Percentiles rank a stretch among this genome's conserved stretches.
These are phyloP conservation scores for Gossypium schwendimanii DNA, from an alignment of 441 rosid species.

Conservation along the genomic window DNA sequence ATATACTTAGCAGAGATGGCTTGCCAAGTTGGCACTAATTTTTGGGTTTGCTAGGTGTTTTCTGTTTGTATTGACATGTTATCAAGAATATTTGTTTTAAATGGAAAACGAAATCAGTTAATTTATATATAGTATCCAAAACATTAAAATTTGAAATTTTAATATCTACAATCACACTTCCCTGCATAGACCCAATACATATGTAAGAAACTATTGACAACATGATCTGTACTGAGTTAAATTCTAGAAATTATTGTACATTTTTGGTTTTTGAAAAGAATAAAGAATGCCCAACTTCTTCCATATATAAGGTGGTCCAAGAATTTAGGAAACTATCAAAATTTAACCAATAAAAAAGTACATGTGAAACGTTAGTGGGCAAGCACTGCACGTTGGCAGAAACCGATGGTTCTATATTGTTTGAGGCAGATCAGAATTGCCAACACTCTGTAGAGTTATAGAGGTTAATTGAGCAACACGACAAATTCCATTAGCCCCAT, in stretches of 20 bases:
- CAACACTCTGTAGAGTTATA: not conserved
- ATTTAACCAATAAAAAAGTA: not conserved
- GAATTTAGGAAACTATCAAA: not conserved
- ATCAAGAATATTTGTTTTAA: too few relatives aligned
- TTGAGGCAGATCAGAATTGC: not conserved
- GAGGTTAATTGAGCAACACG: not conserved
- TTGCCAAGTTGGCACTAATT: too few relatives aligned
- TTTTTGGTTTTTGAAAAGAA: not conserved
- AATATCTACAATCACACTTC: not conserved
- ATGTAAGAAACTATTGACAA: not conserved
- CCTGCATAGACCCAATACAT: too few relatives aligned
- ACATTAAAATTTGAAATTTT: too few relatives aligned
- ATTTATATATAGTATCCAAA: not conserved
- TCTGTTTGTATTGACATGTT: too few relatives aligned
- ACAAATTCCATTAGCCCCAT: not conserved
- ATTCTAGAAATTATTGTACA: not conserved
- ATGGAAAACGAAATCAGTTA: too few relatives aligned
- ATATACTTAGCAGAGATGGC: too few relatives aligned
- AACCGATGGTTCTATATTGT: conserved; percentile 1
- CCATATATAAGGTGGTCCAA: not conserved
- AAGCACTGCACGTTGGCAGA: not conserved
- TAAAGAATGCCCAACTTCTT: not conserved
- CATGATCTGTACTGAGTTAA: not conserved
- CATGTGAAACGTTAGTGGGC: not conserved
- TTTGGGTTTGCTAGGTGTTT: too few relatives aligned